Percentiles rank a stretch among this genome's conserved stretches.
phyloP scores from a whole-genome alignment of 306 rosid species.

The Phaseolus lunatus region DNA sequence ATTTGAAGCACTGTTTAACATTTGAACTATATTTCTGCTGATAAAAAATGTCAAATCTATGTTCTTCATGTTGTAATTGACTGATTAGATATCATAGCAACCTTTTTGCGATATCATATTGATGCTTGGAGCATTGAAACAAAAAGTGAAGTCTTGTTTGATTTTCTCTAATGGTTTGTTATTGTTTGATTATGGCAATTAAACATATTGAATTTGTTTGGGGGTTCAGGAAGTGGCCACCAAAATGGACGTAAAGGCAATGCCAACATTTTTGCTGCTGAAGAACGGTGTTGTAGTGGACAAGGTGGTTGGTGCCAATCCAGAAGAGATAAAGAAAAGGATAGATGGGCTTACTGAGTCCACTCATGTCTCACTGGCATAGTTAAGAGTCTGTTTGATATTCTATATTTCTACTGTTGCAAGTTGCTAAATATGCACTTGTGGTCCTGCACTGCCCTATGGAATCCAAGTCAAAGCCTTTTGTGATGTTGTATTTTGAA shows the following conservation, averaged over 20 bases:
- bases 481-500: slow-evolving; percentile 35
- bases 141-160: neutral
- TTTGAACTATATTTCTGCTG: neutral
- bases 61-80: neutral
- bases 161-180: slow-evolving; percentile 25
- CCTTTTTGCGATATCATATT: neutral
- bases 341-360: slow-evolving; percentile 64
- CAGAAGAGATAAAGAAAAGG: slow-evolving; percentile 92
- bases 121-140: slow-evolving; percentile 27
- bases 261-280: slow-evolving; percentile 87
- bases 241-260: slow-evolving; percentile 74
- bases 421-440: slow-evolving; percentile 47
- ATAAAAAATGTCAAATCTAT: slow-evolving; percentile 20
- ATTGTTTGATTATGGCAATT: slow-evolving; percentile 7
- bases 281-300: slow-evolving; percentile 62
- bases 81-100: neutral
- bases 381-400: slow-evolving; percentile 42
- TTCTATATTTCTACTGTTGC: neutral
- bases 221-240: slow-evolving; percentile 78
- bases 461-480: slow-evolving; percentile 1
- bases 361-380: slow-evolving; percentile 51
- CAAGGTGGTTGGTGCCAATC: slow-evolving; percentile 91
- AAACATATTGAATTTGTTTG: slow-evolving; percentile 17
- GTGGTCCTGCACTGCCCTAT: slow-evolving; percentile 32
- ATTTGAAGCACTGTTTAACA: neutral